phyloP scores from a whole-genome alignment of 495 filamentous ascomycete genomes.

The Copromyces sp. region DNA sequence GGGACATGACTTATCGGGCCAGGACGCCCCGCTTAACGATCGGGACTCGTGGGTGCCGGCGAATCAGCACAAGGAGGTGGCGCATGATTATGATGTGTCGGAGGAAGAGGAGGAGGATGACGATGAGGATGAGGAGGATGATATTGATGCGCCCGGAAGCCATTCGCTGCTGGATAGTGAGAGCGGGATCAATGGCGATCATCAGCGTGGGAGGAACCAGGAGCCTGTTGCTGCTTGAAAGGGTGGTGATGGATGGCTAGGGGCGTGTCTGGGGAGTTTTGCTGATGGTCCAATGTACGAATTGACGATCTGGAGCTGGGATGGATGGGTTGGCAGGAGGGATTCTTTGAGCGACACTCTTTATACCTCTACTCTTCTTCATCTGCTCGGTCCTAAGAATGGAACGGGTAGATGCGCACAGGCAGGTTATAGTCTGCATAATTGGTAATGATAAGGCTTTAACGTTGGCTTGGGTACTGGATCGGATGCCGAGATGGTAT shows the following conservation, averaged over 20 bases:
- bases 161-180: slow-evolving; percentile 35
- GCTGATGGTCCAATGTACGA: background rate
- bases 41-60: slow-evolving; percentile 88
- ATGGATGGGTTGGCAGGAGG: background rate
- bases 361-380: background rate
- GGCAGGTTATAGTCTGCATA: background rate
- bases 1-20: slow-evolving; percentile 57
- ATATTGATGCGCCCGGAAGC: slow-evolving; percentile 30
- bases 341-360: background rate
- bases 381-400: no score
- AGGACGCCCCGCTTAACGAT: slow-evolving; percentile 75
- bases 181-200: slow-evolving; percentile 30
- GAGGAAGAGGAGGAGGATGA: slow-evolving; percentile 44
- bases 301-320: background rate
- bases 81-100: slow-evolving; percentile 54
- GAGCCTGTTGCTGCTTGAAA: slow-evolving; percentile 23
- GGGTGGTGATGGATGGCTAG: background rate
- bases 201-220: slow-evolving; percentile 29
- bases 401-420: no score
- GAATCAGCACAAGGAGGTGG: slow-evolving; percentile 52
- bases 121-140: slow-evolving; percentile 43
- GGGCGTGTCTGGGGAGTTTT: no score
- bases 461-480: background rate
- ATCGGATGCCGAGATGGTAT: background rate
- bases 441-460: background rate